phyloP scores from a whole-genome alignment of 805 yeast species.

The Pichia sporocuriosa region DNA sequence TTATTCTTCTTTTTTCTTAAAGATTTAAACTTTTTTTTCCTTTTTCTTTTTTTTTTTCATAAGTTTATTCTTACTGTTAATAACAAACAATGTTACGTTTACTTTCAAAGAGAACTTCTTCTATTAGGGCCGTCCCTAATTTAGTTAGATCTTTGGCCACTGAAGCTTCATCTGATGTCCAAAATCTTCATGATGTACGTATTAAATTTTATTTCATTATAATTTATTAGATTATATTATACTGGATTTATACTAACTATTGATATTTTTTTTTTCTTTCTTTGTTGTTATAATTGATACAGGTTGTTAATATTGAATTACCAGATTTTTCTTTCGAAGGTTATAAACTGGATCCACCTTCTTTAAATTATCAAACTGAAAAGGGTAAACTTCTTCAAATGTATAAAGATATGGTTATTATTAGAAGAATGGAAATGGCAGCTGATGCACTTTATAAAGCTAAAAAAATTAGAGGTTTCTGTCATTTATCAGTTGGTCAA shows the following conservation, averaged over 20 bases:
- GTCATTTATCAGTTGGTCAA: slow-evolving; percentile 97
- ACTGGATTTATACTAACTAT: neutral
- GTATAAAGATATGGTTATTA: slow-evolving; percentile 93
- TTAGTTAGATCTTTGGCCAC: slow-evolving; percentile 25
- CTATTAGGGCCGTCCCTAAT: slow-evolving; percentile 6
- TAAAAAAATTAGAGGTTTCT: slow-evolving; percentile 97
- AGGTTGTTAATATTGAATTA: slow-evolving; percentile 42
- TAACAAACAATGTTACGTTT: slow-evolving; percentile 14
- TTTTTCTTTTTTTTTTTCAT: no score
- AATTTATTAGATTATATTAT: no score
- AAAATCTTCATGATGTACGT: slow-evolving; percentile 15
- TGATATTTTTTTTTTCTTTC: neutral
- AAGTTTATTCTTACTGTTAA: no score
- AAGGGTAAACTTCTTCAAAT: slow-evolving; percentile 76
- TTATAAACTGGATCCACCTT: slow-evolving; percentile 71
- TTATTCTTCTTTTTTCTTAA: neutral
- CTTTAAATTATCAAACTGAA: slow-evolving; percentile 66
- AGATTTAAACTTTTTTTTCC: neutral
- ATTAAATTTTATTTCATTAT: slow-evolving; percentile 19
- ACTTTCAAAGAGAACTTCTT: slow-evolving; percentile 9
- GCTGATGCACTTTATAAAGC: slow-evolving; percentile 97
- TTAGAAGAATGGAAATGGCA: slow-evolving; percentile 98
- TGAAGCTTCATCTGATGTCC: slow-evolving; percentile 16
- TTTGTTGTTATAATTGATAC: neutral
- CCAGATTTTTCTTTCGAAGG: slow-evolving; percentile 83